These are phyloP conservation scores for Pyracantha coccinea DNA, from an alignment of 331 rosid species.

Conservation along the genomic window DNA sequence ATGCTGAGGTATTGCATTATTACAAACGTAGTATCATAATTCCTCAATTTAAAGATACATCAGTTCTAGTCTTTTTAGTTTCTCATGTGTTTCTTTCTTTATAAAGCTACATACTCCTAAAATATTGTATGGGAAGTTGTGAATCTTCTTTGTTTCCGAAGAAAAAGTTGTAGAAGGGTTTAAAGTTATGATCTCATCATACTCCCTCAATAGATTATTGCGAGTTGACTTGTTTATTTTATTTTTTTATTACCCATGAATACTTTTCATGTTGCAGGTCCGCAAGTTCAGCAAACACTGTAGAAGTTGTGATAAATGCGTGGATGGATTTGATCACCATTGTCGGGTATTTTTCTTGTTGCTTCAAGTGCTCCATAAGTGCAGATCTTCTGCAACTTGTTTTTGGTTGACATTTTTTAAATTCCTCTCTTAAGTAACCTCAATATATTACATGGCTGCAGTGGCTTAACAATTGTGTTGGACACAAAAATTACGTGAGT, in stretches of 20 bases:
- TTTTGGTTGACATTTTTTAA: constrained; percentile 7
- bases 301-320: constrained; percentile 98
- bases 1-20: constrained; percentile 68
- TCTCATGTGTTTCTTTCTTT: background rate
- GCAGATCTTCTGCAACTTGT: constrained; percentile 14
- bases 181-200: background rate
- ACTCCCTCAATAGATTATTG: background rate
- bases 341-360: constrained; percentile 57
- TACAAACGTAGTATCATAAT: background rate
- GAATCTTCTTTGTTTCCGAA: background rate
- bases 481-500: constrained; percentile 75
- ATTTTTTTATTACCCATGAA: background rate
- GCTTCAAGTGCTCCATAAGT: background rate
- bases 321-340: constrained; percentile 96
- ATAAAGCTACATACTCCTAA: background rate
- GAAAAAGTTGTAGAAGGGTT: background rate
- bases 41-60: background rate
- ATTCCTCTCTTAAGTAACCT: constrained; percentile 16
- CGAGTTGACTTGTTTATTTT: background rate
- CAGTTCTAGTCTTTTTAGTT: background rate
- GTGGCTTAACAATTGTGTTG: constrained; percentile 99
- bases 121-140: background rate
- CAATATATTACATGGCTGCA: constrained; percentile 45
- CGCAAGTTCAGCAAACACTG: constrained; percentile 97
- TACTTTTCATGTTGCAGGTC: constrained; percentile 51